Percentiles rank a stretch among this genome's conserved stretches.
These are phyloP conservation scores for Moniliophthora roreri DNA, from an alignment of 1,284 basidiomycete species.

Conservation along the genomic window DNA sequence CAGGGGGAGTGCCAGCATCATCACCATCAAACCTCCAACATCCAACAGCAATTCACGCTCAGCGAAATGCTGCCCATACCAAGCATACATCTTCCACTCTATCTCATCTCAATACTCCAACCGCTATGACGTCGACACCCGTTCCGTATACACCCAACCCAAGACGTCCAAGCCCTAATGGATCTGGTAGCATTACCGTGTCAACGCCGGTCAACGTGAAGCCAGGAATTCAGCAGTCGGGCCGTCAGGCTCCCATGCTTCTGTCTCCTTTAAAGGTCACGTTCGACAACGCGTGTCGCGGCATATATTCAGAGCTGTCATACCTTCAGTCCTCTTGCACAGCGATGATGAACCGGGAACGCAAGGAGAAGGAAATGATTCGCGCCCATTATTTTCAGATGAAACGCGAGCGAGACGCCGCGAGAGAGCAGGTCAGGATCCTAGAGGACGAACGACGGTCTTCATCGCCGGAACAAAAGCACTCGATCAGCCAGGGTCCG, in stretches of 20 bases:
- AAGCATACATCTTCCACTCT: too few relatives aligned
- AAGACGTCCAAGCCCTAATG: not conserved
- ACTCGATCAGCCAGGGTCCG: not conserved
- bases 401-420: conserved; percentile 12
- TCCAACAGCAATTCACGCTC: too few relatives aligned
- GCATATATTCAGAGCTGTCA: conserved; percentile 1
- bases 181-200: not conserved
- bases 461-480: not conserved
- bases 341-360: conserved; percentile 5
- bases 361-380: conserved; percentile 11
- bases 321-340: conserved; percentile 10
- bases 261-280: not conserved
- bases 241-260: not conserved
- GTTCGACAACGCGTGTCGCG: conserved; percentile 6
- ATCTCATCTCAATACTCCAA: too few relatives aligned
- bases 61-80: too few relatives aligned
- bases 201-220: not conserved
- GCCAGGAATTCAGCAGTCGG: not conserved
- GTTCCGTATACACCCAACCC: too few relatives aligned
- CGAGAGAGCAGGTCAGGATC: conserved; percentile 1
- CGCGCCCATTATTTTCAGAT: conserved; percentile 8
- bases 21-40: too few relatives aligned
- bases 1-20: too few relatives aligned
- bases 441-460: conserved; percentile 1
- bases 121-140: too few relatives aligned